phyloP scores from a whole-genome alignment of 768 basidiomycete species.

The Serendipita sp. region DNA sequence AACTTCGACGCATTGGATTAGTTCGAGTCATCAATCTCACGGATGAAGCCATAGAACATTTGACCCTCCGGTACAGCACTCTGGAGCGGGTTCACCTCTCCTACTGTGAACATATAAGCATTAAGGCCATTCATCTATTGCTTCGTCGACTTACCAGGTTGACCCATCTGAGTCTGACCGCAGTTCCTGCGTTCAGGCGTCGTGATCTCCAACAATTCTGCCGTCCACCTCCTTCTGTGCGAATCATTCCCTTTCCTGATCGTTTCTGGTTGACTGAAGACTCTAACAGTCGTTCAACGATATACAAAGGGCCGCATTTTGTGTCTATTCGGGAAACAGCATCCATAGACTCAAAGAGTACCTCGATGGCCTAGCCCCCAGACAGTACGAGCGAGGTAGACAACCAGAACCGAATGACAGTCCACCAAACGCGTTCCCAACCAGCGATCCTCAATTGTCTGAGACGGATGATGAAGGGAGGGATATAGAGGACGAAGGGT shows the following conservation, averaged over 20 bases:
- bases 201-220: slow-evolving; percentile 80
- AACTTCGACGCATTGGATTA: slow-evolving; percentile 85
- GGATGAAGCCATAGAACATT: slow-evolving; percentile 79
- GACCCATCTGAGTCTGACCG: slow-evolving; percentile 93
- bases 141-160: slow-evolving; percentile 78
- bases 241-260: slow-evolving; percentile 21
- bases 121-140: slow-evolving; percentile 80
- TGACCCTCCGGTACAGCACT: slow-evolving; percentile 70
- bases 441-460: background rate
- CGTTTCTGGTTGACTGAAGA: slow-evolving; percentile 4
- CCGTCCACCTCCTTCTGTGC: slow-evolving; percentile 67
- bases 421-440: background rate
- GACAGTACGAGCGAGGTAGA: background rate
- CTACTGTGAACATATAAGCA: slow-evolving; percentile 90
- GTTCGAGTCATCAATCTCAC: slow-evolving; percentile 88
- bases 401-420: background rate
- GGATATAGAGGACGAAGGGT: background rate
- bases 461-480: background rate
- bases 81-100: slow-evolving; percentile 94
- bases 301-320: slow-evolving; percentile 78
- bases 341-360: slow-evolving; percentile 68
- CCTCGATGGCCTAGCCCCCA: slow-evolving; percentile 32
- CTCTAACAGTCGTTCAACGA: slow-evolving; percentile 67
- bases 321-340: slow-evolving; percentile 90
- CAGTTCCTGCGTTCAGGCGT: slow-evolving; percentile 80